phyloP scores from a whole-genome alignment of 1,139 yeast species.

The Debaryomyces psychrophilus region DNA sequence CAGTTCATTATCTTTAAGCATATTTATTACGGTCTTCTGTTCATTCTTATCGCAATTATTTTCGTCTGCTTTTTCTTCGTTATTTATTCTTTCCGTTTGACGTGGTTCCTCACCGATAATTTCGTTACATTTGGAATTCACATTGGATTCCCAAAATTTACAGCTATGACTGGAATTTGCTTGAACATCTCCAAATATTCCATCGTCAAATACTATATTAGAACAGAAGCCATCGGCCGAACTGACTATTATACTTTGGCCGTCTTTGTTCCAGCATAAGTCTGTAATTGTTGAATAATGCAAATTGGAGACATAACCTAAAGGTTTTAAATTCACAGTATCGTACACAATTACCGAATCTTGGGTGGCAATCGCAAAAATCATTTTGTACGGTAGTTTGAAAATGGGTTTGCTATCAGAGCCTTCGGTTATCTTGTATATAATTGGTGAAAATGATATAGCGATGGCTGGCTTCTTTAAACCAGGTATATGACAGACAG shows the following conservation, averaged over 20 bases:
- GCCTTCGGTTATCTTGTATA: constrained; percentile 43
- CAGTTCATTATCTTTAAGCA: constrained; percentile 14
- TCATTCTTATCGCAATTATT: background rate
- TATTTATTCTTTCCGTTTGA: background rate
- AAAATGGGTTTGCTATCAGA: constrained; percentile 28
- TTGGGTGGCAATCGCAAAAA: constrained; percentile 92
- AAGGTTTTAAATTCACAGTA: constrained; percentile 67
- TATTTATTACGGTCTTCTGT: constrained; percentile 11
- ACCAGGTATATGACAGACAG: constrained; percentile 79
- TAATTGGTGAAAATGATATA: constrained; percentile 70
- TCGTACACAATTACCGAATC: constrained; percentile 85
- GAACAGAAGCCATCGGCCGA: constrained; percentile 96
- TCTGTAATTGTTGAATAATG: constrained; percentile 92
- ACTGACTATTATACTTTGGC: constrained; percentile 69
- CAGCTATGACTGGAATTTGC: constrained; percentile 4
- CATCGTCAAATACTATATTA: constrained; percentile 53
- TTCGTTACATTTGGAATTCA: background rate
- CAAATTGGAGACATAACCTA: constrained; percentile 74
- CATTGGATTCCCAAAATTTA: constrained; percentile 7
- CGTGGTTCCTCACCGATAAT: background rate
- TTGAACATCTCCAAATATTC: constrained; percentile 51
- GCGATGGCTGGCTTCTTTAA: constrained; percentile 84
- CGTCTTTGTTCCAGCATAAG: constrained; percentile 80
- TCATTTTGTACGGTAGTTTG: constrained; percentile 70
- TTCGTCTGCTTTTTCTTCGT: background rate